These are phyloP conservation scores for Fraxinus ornus DNA, from an alignment of 305 asterid genomes.

Conservation along the genomic window DNA sequence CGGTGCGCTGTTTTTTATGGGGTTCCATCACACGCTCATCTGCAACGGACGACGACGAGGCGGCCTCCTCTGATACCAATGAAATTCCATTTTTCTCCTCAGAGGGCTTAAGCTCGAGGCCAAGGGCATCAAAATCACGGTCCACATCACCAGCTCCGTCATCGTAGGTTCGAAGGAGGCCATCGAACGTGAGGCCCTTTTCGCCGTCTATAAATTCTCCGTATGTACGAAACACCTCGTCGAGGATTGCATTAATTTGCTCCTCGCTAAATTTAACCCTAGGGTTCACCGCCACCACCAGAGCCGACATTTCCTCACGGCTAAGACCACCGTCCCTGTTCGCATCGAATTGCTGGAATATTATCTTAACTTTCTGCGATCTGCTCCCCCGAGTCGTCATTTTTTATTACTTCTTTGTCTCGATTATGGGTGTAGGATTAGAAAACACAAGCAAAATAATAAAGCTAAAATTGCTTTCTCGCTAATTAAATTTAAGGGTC, in stretches of 20 bases:
- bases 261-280: slow-evolving; percentile 91
- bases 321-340: slow-evolving; percentile 82
- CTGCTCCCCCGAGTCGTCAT: slow-evolving; percentile 89
- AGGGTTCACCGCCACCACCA: slow-evolving; percentile 92
- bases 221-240: slow-evolving; percentile 86
- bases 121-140: slow-evolving; percentile 89
- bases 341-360: slow-evolving; percentile 76
- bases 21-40: slow-evolving; percentile 84
- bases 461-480: not conserved
- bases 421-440: slow-evolving; percentile 20
- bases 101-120: slow-evolving; percentile 65
- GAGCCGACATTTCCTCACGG: slow-evolving; percentile 87
- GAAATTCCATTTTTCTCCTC: slow-evolving; percentile 54
- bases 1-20: slow-evolving; percentile 80
- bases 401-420: slow-evolving; percentile 1
- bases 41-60: slow-evolving; percentile 65
- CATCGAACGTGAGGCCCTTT: slow-evolving; percentile 82
- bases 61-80: slow-evolving; percentile 60
- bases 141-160: slow-evolving; percentile 98
- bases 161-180: slow-evolving; percentile 87
- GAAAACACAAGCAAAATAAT: slow-evolving; percentile 20
- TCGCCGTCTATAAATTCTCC: slow-evolving; percentile 79
- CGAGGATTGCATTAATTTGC: slow-evolving; percentile 85
- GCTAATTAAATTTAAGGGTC: slow-evolving; percentile 19
- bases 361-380: slow-evolving; percentile 91